Base-by-base conservation (phyloP, 345 rosid species). In the Corchorus olitorius region DNA sequence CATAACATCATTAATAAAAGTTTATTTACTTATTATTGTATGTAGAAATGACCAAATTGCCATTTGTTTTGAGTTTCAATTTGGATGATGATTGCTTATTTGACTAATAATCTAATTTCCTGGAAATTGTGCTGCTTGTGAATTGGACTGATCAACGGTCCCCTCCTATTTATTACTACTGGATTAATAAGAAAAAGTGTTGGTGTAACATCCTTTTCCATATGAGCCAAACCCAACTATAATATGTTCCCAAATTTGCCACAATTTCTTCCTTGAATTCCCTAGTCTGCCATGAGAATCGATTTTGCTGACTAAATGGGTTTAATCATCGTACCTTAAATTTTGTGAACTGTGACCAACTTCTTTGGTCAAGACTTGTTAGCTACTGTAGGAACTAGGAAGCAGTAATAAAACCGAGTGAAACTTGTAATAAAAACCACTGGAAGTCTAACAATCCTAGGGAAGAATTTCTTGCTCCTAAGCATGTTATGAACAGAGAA, bases 1-100 rank as follows among this genome's bases (percentile, higher is more conserved):
- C 55, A 69, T 6, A 39, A 3, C 5, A 39, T 77, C 5, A 45
- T 76, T 15, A 58, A 80, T 74, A 62, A 81, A 79, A 79, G 78
- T 73, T 9, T 8, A 5, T 66, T 46, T 1, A 14, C 17, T 56
- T 69, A 64, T 56, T 69, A 64, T 58, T 73, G 50, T 17, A 60
- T 34, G 46, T 16, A 50, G 6, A 50, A 70, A 5, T 27, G 6
- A 68, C 22, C 6, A 6, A 66, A 22, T 46, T 1, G 3, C 15
- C 6, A 58, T 6, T 17, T 45, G 48, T 1, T 45, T 6, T 7
- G 48, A 6, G 48, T 4, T 45, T 45, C 8, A 45, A 7, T 49
- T 50, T 50, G n/a, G 15, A 50, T 63, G 43, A 17, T 62, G 20
- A 8, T n/a, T 39, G 10, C 22, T n/a, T 37, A 41, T 65, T 39